Conservation (phyloP, 1,284 basidiomycete species). For the Neolentinus lepideus region DNA sequence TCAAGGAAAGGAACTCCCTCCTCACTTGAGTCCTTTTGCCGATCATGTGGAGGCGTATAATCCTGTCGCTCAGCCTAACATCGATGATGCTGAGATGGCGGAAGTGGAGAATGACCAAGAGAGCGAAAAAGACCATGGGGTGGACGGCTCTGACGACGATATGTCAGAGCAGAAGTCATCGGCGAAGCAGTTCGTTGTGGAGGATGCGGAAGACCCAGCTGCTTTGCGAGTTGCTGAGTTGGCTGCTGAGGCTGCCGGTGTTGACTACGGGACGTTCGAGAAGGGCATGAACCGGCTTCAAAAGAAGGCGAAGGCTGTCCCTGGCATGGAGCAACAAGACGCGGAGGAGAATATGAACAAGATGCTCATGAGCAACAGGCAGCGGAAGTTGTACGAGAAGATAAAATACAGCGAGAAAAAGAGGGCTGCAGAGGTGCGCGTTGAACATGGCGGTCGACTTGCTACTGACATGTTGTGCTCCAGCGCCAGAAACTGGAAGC, state of each 20-base stretch:
- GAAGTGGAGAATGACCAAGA: constrained; percentile 22
- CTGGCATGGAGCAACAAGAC: constrained; percentile 23
- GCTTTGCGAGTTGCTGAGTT: constrained; percentile 87
- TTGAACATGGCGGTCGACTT: constrained; percentile 1
- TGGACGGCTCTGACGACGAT: constrained; percentile 28
- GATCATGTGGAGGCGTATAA: constrained; percentile 78
- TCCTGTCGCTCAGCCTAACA: constrained; percentile 35
- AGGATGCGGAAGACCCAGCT: constrained; percentile 58
- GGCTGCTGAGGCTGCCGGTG: constrained; percentile 86
- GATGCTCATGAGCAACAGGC: constrained; percentile 98
- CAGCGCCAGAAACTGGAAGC: constrained; percentile 16
- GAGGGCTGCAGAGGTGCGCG: constrained; percentile 72
- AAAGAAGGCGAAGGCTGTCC: constrained; percentile 39
- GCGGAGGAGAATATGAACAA: constrained; percentile 90
- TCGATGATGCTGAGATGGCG: constrained; percentile 28
- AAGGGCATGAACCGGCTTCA: constrained; percentile 67
- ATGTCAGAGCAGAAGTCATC: constrained; percentile 34
- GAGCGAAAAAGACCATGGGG: constrained; percentile 26
- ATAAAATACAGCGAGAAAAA: constrained; percentile 88
- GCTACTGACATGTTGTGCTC: constrained; percentile 5
- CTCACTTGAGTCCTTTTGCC: constrained; percentile 95
- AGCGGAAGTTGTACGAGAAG: constrained; percentile 93
- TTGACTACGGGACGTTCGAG: constrained; percentile 81
- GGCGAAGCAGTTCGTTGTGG: constrained; percentile 33
- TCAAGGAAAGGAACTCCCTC: constrained; percentile 86